These are phyloP conservation scores for Xylaria sp. DNA, from an alignment of 2,329 filamentous ascomycete species.

Conservation along the genomic window DNA sequence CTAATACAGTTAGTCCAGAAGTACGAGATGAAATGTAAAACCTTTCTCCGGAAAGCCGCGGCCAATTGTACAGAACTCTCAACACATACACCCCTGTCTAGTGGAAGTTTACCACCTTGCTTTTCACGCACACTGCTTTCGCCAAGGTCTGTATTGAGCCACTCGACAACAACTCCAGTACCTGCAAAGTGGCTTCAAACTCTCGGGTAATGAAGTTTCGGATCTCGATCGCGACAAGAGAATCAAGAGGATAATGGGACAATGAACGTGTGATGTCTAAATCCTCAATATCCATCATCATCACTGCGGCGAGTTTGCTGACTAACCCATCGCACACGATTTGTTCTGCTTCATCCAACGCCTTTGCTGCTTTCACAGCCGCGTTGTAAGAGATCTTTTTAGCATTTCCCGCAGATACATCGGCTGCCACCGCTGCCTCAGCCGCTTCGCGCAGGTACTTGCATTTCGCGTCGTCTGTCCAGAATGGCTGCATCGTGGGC, in stretches of 20 bases:
- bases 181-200: slow-evolving; percentile 62
- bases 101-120: slow-evolving; percentile 52
- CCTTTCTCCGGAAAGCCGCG: not conserved
- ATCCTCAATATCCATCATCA: slow-evolving; percentile 61
- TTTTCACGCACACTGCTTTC: slow-evolving; percentile 59
- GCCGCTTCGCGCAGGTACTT: slow-evolving; percentile 57
- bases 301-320: slow-evolving; percentile 58
- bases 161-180: slow-evolving; percentile 64
- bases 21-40: slow-evolving; percentile 21
- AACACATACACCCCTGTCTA: slow-evolving; percentile 11
- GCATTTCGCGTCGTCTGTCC: slow-evolving; percentile 65
- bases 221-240: slow-evolving; percentile 60
- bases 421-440: slow-evolving; percentile 52
- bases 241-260: slow-evolving; percentile 58
- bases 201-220: slow-evolving; percentile 62
- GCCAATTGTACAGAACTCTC: slow-evolving; percentile 7
- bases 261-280: slow-evolving; percentile 57
- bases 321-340: slow-evolving; percentile 58
- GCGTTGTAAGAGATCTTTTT: slow-evolving; percentile 56
- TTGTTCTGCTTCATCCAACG: slow-evolving; percentile 57
- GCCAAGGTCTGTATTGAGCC: slow-evolving; percentile 61
- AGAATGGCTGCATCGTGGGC: slow-evolving; percentile 60
- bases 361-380: slow-evolving; percentile 55
- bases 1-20: not conserved
- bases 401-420: slow-evolving; percentile 39